Evolutionary conservation across 2,329 filamentous ascomycete genomes (phyloP).

Genomic region (Arthrocladium fulminans): DNA sequence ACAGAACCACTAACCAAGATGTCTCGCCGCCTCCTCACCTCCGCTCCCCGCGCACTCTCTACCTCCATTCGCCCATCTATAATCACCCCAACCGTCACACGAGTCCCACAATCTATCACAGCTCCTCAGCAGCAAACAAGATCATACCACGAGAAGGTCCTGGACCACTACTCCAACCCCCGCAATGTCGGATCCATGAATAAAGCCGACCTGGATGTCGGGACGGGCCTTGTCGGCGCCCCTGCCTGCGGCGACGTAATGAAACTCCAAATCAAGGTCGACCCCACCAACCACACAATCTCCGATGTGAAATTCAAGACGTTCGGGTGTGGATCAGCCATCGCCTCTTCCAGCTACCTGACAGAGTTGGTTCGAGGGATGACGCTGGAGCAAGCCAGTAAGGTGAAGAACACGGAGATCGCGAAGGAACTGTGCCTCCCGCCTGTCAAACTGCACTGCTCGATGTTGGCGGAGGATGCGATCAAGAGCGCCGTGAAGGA

Average conservation of each 20-base stretch:
- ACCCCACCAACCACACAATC: constrained; percentile 79
- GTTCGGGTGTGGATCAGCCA: constrained; percentile 88
- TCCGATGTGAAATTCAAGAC: constrained; percentile 97
- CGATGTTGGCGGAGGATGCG: constrained; percentile 84
- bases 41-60: constrained; percentile 45
- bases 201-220: constrained; percentile 74
- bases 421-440: constrained; percentile 89
- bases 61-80: constrained; percentile 42
- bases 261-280: constrained; percentile 88
- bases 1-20: constrained; percentile 31
- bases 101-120: constrained; percentile 29
- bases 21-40: constrained; percentile 50
- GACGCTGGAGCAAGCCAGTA: constrained; percentile 86
- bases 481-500: constrained; percentile 88
- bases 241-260: constrained; percentile 88
- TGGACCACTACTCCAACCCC: constrained; percentile 75
- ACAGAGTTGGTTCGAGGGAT: constrained; percentile 93
- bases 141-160: constrained; percentile 60
- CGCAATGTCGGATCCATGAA: constrained; percentile 71
- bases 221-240: constrained; percentile 74
- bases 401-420: constrained; percentile 95
- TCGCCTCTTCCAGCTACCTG: constrained; percentile 87
- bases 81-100: constrained; percentile 34
- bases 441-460: constrained; percentile 84
- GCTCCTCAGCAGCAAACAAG: constrained; percentile 30